Evolutionary conservation across 1,284 basidiomycete genomes (phyloP).

Genomic region (Melampsora larici-populina): DNA sequence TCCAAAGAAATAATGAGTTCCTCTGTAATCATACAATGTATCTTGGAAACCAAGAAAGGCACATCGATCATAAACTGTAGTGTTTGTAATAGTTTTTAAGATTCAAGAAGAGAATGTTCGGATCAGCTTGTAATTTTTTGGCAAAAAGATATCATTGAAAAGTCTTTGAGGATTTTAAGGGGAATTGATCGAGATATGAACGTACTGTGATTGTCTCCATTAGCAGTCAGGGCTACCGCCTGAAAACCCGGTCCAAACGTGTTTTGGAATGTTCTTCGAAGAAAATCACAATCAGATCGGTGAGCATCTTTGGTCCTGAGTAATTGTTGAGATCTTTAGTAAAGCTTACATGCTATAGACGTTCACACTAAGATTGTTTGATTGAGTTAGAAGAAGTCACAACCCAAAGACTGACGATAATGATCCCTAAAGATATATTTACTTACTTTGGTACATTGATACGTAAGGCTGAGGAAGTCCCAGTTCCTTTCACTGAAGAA

Average conservation of each 20-base stretch:
- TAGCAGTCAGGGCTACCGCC: constrained; percentile 24
- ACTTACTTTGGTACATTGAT: background rate
- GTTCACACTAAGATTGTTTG: background rate
- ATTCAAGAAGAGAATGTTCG: background rate
- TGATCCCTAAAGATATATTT: background rate
- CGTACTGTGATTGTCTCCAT: constrained; percentile 27
- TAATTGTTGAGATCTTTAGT: no score
- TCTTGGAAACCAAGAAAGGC: constrained; percentile 35
- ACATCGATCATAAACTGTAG: background rate
- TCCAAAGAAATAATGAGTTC: constrained; percentile 7
- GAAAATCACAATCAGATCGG: no score
- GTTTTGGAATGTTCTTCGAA: constrained; percentile 16
- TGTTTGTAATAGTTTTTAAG: background rate
- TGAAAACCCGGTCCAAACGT: constrained; percentile 20
- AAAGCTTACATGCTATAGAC: background rate
- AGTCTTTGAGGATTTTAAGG: no score
- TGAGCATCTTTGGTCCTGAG: no score
- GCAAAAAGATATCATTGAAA: no score
- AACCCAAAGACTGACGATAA: no score
- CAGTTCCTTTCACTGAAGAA: background rate
- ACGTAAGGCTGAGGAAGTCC: background rate
- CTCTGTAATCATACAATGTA: constrained; percentile 28
- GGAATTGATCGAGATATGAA: no score
- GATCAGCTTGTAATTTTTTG: no score
- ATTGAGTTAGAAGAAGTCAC: no score